Percentiles rank a stretch among this genome's conserved stretches.
phyloP scores from a whole-genome alignment of 2,329 filamentous ascomycete genomes.

The Aspergillus novoparasiticus region DNA sequence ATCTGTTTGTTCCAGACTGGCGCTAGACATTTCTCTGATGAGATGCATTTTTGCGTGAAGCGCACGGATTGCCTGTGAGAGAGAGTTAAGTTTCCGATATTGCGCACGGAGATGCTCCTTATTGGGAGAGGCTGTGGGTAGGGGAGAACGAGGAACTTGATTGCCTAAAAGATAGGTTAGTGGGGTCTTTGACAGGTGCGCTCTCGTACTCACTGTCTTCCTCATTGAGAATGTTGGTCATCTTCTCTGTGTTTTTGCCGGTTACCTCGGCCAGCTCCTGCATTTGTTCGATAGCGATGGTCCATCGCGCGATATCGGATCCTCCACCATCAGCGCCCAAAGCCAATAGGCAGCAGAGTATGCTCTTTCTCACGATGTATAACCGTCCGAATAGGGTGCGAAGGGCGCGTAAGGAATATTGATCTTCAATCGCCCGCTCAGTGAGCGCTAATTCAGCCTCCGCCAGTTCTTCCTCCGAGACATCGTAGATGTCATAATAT shows the following conservation, averaged over 20 bases:
- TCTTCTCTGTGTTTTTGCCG: conserved; percentile 62
- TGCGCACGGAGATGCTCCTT: conserved; percentile 84
- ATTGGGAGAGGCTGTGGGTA: conserved; percentile 70
- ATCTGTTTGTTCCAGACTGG: conserved; percentile 71
- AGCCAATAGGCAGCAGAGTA: conserved; percentile 85
- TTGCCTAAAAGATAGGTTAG: conserved; percentile 33
- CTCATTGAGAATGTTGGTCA: conserved; percentile 72
- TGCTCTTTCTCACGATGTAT: conserved; percentile 77
- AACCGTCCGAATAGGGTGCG: conserved; percentile 81
- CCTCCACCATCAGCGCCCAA: conserved; percentile 79
- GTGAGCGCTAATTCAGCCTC: conserved; percentile 69
- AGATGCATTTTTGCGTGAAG: conserved; percentile 94
- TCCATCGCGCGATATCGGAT: conserved; percentile 77
- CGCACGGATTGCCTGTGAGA: conserved; percentile 87
- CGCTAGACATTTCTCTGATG: conserved; percentile 84
- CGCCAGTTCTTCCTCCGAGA: conserved; percentile 71
- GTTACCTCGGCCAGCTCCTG: conserved; percentile 65
- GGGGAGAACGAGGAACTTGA: conserved; percentile 55
- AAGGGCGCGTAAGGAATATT: conserved; percentile 75
- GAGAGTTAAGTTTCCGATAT: conserved; percentile 80
- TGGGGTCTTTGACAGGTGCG: background rate
- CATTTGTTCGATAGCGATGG: conserved; percentile 74
- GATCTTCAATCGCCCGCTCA: conserved; percentile 71
- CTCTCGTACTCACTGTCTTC: conserved; percentile 68
- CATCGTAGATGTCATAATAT: conserved; percentile 87